Evolutionary conservation across 176 grass and related monocot species (phyloP).

Genomic region (Aegilops bicornis): DNA sequence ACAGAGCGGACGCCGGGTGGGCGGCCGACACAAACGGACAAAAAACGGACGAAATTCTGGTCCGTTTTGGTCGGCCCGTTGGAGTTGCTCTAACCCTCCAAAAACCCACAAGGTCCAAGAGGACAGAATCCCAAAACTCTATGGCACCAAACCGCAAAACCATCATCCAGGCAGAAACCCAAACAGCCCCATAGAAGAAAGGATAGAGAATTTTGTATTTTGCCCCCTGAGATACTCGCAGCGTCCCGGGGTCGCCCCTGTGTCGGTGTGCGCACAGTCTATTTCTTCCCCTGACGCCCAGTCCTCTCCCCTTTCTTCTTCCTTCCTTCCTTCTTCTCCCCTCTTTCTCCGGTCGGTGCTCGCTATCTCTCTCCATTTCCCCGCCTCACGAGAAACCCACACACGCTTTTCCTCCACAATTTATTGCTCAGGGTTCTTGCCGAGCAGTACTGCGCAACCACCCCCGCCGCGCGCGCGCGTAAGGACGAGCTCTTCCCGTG

Average conservation of each 20-base stretch:
- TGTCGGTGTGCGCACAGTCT: neutral
- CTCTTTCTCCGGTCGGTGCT: constrained; percentile 19
- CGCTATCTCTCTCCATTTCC: constrained; percentile 23
- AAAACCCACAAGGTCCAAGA: constrained; percentile 4
- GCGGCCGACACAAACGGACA: no score
- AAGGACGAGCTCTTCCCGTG: constrained; percentile 39
- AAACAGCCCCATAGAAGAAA: constrained; percentile 5
- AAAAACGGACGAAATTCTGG: no score
- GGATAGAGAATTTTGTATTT: neutral
- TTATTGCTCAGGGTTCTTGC: constrained; percentile 51
- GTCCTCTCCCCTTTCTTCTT: constrained; percentile 22
- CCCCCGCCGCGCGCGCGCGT: constrained; percentile 22
- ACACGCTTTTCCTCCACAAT: constrained; percentile 45
- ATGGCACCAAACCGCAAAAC: constrained; percentile 4
- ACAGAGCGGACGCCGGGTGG: no score
- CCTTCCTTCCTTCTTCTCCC: constrained; percentile 6
- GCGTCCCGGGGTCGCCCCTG: neutral
- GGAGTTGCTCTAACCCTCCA: no score
- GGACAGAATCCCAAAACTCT: constrained; percentile 4
- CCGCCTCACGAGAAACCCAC: constrained; percentile 51
- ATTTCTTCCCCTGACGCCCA: constrained; percentile 33
- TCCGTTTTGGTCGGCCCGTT: no score
- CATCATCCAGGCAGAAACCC: constrained; percentile 10
- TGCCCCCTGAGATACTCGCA: neutral
- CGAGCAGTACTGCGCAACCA: constrained; percentile 12